These are phyloP conservation scores for Gynostemma pentaphyllum DNA, from an alignment of 306 rosid species.

Conservation along the genomic window DNA sequence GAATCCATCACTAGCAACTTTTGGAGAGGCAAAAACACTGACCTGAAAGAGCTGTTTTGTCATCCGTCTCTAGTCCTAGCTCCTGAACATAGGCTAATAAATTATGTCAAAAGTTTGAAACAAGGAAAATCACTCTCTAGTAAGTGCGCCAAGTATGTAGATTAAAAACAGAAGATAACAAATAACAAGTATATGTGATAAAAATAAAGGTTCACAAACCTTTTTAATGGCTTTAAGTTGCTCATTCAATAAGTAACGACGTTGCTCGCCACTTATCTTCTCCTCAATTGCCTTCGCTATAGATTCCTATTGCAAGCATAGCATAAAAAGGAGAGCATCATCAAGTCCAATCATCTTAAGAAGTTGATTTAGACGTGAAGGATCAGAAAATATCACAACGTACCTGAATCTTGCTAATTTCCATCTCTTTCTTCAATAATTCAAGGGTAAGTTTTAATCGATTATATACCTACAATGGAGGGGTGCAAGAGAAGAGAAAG, in stretches of 20 bases:
- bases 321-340: constrained; percentile 18
- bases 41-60: constrained; percentile 98
- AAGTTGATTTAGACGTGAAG: neutral
- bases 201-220: constrained; percentile 26
- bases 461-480: constrained; percentile 51
- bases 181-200: no score
- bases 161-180: neutral
- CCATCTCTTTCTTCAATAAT: constrained; percentile 97
- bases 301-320: constrained; percentile 51
- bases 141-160: neutral
- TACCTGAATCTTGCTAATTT: constrained; percentile 97
- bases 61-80: constrained; percentile 95
- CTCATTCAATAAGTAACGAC: constrained; percentile 88
- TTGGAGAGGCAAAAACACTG: constrained; percentile 28
- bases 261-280: constrained; percentile 96
- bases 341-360: constrained; percentile 5
- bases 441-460: constrained; percentile 89
- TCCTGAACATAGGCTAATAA: constrained; percentile 38
- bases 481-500: neutral
- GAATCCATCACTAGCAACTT: neutral
- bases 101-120: constrained; percentile 13
- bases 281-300: constrained; percentile 99
- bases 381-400: constrained; percentile 5
- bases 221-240: constrained; percentile 98
- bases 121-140: constrained; percentile 5